phyloP scores from a whole-genome alignment of 2,329 filamentous ascomycete genomes.

The Colletotrichum navitas region DNA sequence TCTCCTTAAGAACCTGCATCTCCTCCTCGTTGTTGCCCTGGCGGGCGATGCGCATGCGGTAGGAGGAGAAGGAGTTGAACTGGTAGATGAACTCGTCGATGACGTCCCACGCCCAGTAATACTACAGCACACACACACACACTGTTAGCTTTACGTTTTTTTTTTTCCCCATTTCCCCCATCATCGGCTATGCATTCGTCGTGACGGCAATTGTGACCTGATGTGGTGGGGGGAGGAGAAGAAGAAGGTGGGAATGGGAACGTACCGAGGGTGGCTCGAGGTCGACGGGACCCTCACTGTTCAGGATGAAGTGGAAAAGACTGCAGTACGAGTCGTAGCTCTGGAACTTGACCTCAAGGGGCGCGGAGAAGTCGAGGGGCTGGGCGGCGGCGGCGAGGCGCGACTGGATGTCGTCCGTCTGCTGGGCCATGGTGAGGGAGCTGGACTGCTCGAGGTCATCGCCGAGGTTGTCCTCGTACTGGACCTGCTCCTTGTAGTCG shows the following conservation, averaged over 20 bases:
- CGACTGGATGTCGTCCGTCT: constrained; percentile 92
- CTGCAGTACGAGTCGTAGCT: constrained; percentile 99
- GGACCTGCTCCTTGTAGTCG: constrained; percentile 96
- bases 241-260: constrained; percentile 44
- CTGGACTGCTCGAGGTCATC: constrained; percentile 80
- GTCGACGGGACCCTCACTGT: constrained; percentile 98
- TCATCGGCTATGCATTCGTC: background rate
- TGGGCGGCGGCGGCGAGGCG: constrained; percentile 92
- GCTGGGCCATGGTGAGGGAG: constrained; percentile 77
- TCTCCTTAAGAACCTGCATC: constrained; percentile 89
- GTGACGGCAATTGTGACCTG: background rate
- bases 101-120: constrained; percentile 99
- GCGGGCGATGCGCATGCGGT: constrained; percentile 91
- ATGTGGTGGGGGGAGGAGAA: constrained; percentile 45
- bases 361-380: constrained; percentile 94
- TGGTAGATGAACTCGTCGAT: constrained; percentile 99
- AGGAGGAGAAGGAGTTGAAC: constrained; percentile 99
- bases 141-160: constrained; percentile 26
- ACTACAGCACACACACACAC: constrained; percentile 68
- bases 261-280: constrained; percentile 95
- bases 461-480: constrained; percentile 88
- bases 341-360: constrained; percentile 95
- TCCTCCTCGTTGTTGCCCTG: constrained; percentile 91
- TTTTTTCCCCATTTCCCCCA: background rate
- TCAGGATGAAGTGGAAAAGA: constrained; percentile 98